Conservation (phyloP, 192 early-diverging fungal genomes). For the Pilaira anomala region DNA sequence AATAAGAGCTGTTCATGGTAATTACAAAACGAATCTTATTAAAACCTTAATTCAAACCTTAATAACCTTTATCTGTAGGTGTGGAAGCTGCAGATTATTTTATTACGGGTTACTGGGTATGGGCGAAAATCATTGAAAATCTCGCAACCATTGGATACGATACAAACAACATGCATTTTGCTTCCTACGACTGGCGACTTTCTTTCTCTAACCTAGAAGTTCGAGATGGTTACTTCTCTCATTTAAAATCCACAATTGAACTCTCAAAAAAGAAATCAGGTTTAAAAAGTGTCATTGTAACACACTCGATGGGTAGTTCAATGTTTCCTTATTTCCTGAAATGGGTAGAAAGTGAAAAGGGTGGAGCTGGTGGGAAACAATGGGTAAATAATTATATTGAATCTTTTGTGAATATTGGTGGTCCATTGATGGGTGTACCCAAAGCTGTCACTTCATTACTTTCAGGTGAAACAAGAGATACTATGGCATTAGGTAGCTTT, state of each 20-base stretch:
- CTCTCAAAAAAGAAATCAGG: slow-evolving; percentile 43
- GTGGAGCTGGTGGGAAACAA: slow-evolving; percentile 64
- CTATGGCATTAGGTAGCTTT: slow-evolving; percentile 70
- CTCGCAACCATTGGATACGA: slow-evolving; percentile 84
- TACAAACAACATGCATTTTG: slow-evolving; percentile 81
- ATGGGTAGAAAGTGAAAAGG: slow-evolving; percentile 69
- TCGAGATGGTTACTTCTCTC: slow-evolving; percentile 80
- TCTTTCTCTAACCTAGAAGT: slow-evolving; percentile 73
- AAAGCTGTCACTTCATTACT: slow-evolving; percentile 75
- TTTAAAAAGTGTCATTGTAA: slow-evolving; percentile 53
- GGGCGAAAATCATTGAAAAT: slow-evolving; percentile 81
- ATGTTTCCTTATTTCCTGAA: slow-evolving; percentile 83
- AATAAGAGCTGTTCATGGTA: slow-evolving; percentile 76
- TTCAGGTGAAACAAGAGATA: slow-evolving; percentile 83
- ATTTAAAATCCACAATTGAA: slow-evolving; percentile 73
- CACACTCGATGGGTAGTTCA: slow-evolving; percentile 69
- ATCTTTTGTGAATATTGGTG: slow-evolving; percentile 80
- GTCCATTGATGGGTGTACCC: slow-evolving; percentile 81
- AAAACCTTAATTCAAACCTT: neutral
- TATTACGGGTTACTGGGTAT: slow-evolving; percentile 89
- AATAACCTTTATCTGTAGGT: slow-evolving; percentile 35
- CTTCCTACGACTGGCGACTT: slow-evolving; percentile 88
- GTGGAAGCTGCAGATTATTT: slow-evolving; percentile 90
- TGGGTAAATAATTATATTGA: slow-evolving; percentile 82
- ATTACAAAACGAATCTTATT: neutral